Percentiles rank a stretch among this genome's conserved stretches.
Evolutionary conservation across 179 eudicot genomes (phyloP).

Genomic region (Beta lomatogona): DNA sequence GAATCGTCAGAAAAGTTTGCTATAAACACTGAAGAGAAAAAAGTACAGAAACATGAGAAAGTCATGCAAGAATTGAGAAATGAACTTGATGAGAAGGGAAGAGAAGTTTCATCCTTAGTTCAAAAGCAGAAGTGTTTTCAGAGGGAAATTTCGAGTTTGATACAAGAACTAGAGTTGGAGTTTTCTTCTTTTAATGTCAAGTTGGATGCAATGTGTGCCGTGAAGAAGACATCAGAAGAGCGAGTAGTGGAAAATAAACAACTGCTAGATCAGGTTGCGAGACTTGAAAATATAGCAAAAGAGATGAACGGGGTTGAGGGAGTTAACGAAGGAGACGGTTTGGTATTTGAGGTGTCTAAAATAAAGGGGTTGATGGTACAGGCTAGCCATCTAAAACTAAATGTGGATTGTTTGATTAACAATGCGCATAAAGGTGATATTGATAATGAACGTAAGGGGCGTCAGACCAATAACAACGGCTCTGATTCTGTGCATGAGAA

Average conservation of each 20-base stretch:
- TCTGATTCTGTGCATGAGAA: constrained; percentile 23
- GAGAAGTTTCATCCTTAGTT: constrained; percentile 27
- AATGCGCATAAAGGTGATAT: constrained; percentile 19
- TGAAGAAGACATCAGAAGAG: constrained; percentile 14
- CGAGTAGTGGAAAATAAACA: constrained; percentile 28
- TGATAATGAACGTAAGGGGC: constrained; percentile 13
- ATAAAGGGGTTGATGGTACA: constrained; percentile 32
- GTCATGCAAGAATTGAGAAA: constrained; percentile 23
- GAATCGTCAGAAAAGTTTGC: constrained; percentile 37
- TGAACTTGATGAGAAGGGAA: constrained; percentile 28
- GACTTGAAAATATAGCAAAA: constrained; percentile 35
- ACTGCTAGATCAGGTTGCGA: constrained; percentile 31
- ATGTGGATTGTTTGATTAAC: constrained; percentile 28
- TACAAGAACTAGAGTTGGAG: constrained; percentile 33
- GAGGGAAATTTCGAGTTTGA: constrained; percentile 34
- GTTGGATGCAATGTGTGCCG: constrained; percentile 23
- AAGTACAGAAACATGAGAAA: constrained; percentile 24
- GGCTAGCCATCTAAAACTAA: constrained; percentile 33
- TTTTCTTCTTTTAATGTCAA: constrained; percentile 23
- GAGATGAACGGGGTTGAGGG: constrained; percentile 28
- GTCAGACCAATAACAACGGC: constrained; percentile 2
- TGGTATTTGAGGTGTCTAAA: constrained; percentile 18
- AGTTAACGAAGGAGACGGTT: constrained; percentile 11
- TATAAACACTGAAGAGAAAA: constrained; percentile 6
- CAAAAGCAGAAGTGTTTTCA: constrained; percentile 23